Conservation (phyloP, 768 basidiomycete species). For the Podaxis rugospora region DNA sequence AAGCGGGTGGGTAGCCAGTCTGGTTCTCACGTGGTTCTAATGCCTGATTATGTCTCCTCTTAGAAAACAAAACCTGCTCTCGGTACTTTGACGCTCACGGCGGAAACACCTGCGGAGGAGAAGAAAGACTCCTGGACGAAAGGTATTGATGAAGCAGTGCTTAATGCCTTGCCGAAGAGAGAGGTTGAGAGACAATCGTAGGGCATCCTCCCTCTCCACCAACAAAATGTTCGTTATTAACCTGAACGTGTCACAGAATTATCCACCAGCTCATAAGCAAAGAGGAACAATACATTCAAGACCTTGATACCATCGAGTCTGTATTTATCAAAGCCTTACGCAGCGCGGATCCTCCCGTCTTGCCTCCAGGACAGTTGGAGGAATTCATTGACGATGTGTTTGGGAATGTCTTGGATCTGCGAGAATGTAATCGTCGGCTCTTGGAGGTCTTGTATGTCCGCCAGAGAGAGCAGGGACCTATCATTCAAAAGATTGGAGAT, state of each 20-base stretch:
- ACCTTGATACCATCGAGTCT: slow-evolving; percentile 78
- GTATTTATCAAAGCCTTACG: slow-evolving; percentile 53
- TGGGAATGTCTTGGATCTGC: slow-evolving; percentile 83
- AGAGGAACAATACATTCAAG: slow-evolving; percentile 86
- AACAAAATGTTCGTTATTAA: neutral
- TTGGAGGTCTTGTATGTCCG: slow-evolving; percentile 84
- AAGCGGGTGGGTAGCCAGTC: slow-evolving; percentile 42
- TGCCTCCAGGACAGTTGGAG: slow-evolving; percentile 53
- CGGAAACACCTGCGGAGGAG: slow-evolving; percentile 28
- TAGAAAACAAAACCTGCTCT: slow-evolving; percentile 5
- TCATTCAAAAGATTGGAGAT: slow-evolving; percentile 85
- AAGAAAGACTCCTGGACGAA: slow-evolving; percentile 43
- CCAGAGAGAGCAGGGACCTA: slow-evolving; percentile 78
- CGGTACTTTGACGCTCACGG: slow-evolving; percentile 19
- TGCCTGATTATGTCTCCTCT: neutral
- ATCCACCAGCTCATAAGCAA: slow-evolving; percentile 87
- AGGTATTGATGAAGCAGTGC: slow-evolving; percentile 35
- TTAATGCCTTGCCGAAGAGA: slow-evolving; percentile 55
- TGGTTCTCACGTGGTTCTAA: neutral
- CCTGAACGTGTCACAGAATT: slow-evolving; percentile 34
- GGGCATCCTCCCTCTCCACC: slow-evolving; percentile 11
- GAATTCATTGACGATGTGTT: slow-evolving; percentile 90
- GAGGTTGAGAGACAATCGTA: slow-evolving; percentile 82
- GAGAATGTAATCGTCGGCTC: slow-evolving; percentile 77
- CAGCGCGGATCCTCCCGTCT: slow-evolving; percentile 36